These are phyloP conservation scores for Ascosphaera aggregata DNA, from an alignment of 2,329 filamentous ascomycete genomes.

Conservation along the genomic window DNA sequence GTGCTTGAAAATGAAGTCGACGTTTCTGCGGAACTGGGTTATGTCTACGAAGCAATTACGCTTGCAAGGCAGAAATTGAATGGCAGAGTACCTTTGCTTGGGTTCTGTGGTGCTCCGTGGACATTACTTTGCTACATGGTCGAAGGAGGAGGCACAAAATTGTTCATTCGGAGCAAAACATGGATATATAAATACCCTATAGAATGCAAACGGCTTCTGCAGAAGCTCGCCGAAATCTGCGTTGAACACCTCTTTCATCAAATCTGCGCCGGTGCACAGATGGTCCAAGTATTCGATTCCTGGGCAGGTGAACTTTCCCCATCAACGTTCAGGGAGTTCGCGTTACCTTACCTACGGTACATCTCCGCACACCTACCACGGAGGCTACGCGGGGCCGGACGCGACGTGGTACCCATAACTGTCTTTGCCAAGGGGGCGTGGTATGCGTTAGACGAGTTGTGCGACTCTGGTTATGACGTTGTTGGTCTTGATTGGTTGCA, in stretches of 20 bases:
- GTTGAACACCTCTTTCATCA: slow-evolving; percentile 87
- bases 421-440: slow-evolving; percentile 97
- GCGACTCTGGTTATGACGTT: slow-evolving; percentile 75
- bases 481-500: slow-evolving; percentile 92
- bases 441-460: slow-evolving; percentile 76
- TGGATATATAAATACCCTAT: slow-evolving; percentile 84
- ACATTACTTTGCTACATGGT: slow-evolving; percentile 98
- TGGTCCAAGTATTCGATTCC: slow-evolving; percentile 93
- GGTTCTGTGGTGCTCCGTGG: slow-evolving; percentile 94
- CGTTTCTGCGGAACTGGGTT: slow-evolving; percentile 63
- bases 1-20: slow-evolving; percentile 61
- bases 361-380: slow-evolving; percentile 63
- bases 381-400: slow-evolving; percentile 46
- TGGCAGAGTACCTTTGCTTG: slow-evolving; percentile 77
- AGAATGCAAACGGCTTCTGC: slow-evolving; percentile 56
- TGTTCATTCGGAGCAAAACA: slow-evolving; percentile 84
- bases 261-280: slow-evolving; percentile 80
- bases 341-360: slow-evolving; percentile 63
- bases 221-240: slow-evolving; percentile 84
- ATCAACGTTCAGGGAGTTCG: slow-evolving; percentile 58
- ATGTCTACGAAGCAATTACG: slow-evolving; percentile 91
- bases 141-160: slow-evolving; percentile 84
- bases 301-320: slow-evolving; percentile 93
- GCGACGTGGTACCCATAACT: slow-evolving; percentile 79
- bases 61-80: slow-evolving; percentile 69